Evolutionary conservation across 495 filamentous ascomycete genomes (phyloP).

Genomic region (Bacidia rubella): DNA sequence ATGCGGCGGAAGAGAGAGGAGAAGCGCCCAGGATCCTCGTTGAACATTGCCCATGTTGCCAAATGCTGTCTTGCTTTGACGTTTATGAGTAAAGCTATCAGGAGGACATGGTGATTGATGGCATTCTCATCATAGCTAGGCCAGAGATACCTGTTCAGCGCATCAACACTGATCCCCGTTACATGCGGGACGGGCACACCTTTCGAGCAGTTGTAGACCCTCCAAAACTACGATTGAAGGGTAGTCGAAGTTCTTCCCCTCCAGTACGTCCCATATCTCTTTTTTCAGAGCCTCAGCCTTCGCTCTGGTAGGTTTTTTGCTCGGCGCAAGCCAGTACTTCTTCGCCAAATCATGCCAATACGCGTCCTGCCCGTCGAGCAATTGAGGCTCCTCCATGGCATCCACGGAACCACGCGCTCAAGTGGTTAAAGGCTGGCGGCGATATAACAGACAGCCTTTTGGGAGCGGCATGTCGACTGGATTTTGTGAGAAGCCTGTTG

Average conservation of each 20-base stretch:
- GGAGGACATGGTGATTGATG: conserved; percentile 77
- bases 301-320: conserved; percentile 52
- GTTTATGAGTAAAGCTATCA: conserved; percentile 74
- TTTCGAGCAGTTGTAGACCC: conserved; percentile 81
- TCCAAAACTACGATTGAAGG: conserved; percentile 72
- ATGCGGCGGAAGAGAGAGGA: conserved; percentile 81
- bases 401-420: conserved; percentile 46
- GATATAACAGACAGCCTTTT: neutral
- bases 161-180: neutral
- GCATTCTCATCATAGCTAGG: conserved; percentile 80
- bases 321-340: conserved; percentile 65
- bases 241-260: conserved; percentile 64
- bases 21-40: conserved; percentile 66
- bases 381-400: conserved; percentile 64
- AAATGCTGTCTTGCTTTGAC: conserved; percentile 79
- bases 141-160: conserved; percentile 64
- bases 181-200: conserved; percentile 30
- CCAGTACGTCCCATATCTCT: conserved; percentile 82
- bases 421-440: too few species aligned
- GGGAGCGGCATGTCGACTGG: too few species aligned
- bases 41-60: conserved; percentile 77
- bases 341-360: conserved; percentile 70
- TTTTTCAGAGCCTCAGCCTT: conserved; percentile 76
- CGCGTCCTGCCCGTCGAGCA: too few species aligned
- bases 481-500: too few species aligned